These are phyloP conservation scores for Talaromyces nanjingensis DNA, from an alignment of 495 filamentous ascomycete species.

Conservation along the genomic window DNA sequence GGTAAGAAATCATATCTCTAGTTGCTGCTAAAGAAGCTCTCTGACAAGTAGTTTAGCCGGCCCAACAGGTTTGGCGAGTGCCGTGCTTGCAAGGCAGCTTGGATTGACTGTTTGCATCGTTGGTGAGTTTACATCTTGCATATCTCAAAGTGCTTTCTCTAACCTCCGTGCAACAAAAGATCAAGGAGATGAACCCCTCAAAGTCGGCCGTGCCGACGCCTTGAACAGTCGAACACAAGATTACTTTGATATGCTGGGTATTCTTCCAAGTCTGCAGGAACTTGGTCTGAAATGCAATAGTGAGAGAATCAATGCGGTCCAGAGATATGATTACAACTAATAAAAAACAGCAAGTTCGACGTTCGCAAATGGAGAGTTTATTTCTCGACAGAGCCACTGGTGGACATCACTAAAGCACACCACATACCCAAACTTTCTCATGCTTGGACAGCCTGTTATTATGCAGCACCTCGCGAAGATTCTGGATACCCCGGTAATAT, in stretches of 20 bases:
- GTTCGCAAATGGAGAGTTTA: conserved; percentile 2
- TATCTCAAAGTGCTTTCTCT: not conserved
- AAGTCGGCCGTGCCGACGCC: not conserved
- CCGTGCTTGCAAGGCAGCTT: not conserved
- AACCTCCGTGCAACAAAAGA: not conserved
- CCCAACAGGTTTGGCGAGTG: not conserved
- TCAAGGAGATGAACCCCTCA: not conserved
- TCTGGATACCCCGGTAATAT: not conserved
- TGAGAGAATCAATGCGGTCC: not conserved
- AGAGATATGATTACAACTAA: not conserved
- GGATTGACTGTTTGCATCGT: conserved; percentile 2
- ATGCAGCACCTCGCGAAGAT: not conserved
- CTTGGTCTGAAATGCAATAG: conserved; percentile 5
- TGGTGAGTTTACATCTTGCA: not conserved
- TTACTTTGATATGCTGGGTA: not conserved
- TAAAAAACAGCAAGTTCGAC: not conserved
- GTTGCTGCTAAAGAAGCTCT: not conserved
- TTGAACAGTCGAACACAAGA: not conserved
- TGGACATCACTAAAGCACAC: not conserved
- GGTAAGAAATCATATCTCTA: not conserved
- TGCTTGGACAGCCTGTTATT: conserved; percentile 4
- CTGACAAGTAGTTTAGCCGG: not conserved
- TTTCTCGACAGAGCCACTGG: conserved; percentile 4
- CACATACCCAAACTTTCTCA: not conserved
- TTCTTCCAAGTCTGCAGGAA: not conserved